Evolutionary conservation across 805 yeast species (phyloP).

Genomic region (Metschnikowia dekortorum): DNA sequence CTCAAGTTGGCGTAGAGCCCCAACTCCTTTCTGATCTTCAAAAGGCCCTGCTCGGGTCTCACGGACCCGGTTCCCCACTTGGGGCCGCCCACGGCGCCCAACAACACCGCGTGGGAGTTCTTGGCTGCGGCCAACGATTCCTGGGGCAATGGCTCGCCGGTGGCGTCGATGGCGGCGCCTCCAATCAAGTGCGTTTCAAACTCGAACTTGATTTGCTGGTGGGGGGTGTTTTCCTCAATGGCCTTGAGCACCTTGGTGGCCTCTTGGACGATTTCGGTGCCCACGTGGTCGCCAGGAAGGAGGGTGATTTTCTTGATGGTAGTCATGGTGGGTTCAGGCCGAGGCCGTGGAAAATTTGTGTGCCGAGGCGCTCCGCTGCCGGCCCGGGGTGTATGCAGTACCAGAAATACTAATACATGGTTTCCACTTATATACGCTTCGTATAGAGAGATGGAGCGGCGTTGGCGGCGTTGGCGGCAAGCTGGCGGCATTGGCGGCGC

Average conservation of each 20-base stretch:
- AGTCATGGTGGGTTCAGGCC: slow-evolving; percentile 5
- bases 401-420: neutral
- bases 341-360: slow-evolving; percentile 1
- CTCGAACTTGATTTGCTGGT: slow-evolving; percentile 53
- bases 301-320: slow-evolving; percentile 69
- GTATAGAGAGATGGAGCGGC: too few relatives aligned
- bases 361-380: neutral
- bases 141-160: slow-evolving; percentile 88
- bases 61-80: slow-evolving; percentile 98
- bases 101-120: slow-evolving; percentile 85
- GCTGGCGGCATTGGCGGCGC: neutral
- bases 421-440: too few relatives aligned
- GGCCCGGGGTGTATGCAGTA: neutral
- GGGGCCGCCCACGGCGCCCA: slow-evolving; percentile 99
- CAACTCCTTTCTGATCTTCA: slow-evolving; percentile 91
- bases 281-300: slow-evolving; percentile 96
- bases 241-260: slow-evolving; percentile 89
- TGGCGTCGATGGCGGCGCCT: slow-evolving; percentile 97
- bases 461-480: too few relatives aligned
- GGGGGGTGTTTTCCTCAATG: slow-evolving; percentile 49
- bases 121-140: slow-evolving; percentile 80
- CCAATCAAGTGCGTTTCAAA: slow-evolving; percentile 87
- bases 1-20: slow-evolving; percentile 93
- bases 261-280: slow-evolving; percentile 83
- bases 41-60: slow-evolving; percentile 95